A percentile compares a stretch with the other conserved stretches of the same genome.
These are phyloP conservation scores for Protomyces inouyei DNA, from an alignment of 1,139 yeast genomes.

Conservation along the genomic window DNA sequence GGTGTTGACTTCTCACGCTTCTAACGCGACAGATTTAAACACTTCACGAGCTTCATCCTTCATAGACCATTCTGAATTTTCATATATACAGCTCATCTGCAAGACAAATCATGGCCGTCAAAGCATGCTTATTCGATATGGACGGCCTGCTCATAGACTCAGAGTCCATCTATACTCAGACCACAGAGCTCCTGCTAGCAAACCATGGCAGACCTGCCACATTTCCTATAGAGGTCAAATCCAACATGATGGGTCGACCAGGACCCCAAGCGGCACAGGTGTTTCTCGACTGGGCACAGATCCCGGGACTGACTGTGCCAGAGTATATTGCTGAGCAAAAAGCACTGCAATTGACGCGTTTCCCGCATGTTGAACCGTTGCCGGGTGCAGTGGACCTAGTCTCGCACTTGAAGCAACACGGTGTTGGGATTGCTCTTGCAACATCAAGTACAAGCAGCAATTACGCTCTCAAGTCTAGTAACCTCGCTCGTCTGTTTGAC, in stretches of 20 bases:
- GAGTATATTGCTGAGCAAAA: constrained; percentile 53
- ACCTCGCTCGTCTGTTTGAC: constrained; percentile 58
- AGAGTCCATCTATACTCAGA: constrained; percentile 82
- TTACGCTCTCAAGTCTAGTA: constrained; percentile 58
- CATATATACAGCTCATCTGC: background rate
- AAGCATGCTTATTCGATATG: constrained; percentile 83
- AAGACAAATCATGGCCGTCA: constrained; percentile 37
- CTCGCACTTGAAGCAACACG: constrained; percentile 46
- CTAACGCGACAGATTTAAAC: background rate
- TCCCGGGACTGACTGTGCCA: constrained; percentile 52
- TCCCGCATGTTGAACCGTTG: constrained; percentile 62
- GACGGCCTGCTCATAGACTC: constrained; percentile 83
- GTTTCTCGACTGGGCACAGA: constrained; percentile 60
- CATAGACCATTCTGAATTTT: background rate
- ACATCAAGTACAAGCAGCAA: constrained; percentile 69
- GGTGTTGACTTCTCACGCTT: background rate
- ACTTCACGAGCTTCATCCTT: too few species aligned
- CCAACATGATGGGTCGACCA: constrained; percentile 83
- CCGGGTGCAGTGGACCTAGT: constrained; percentile 82
- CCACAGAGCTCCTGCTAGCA: constrained; percentile 55
- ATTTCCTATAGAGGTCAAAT: constrained; percentile 83
- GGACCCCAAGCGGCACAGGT: constrained; percentile 64
- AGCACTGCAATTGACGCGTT: constrained; percentile 52
- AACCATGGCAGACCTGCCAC: constrained; percentile 63
- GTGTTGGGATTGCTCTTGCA: constrained; percentile 84